phyloP scores from a whole-genome alignment of 163 green algal species.

The Smithsoniella earleae region DNA sequence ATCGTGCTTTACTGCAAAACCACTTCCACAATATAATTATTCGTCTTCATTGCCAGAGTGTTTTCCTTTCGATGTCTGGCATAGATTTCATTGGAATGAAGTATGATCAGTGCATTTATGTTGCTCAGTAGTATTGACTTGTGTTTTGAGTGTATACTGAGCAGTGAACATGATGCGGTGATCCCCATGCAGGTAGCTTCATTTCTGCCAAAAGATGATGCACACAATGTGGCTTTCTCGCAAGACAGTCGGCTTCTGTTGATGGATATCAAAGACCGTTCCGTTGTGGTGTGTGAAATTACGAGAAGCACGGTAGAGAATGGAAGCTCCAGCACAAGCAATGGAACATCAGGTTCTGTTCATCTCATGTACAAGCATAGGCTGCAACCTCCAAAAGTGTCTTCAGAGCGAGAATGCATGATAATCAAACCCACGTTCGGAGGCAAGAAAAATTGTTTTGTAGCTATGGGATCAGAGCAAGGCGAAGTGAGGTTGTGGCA shows the following conservation, averaged over 20 bases:
- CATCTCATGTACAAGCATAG: background rate
- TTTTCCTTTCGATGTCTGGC: background rate
- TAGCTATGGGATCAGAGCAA: background rate
- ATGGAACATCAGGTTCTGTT: background rate
- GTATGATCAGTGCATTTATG: no score
- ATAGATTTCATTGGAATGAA: no score
- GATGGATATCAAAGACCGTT: slow-evolving; percentile 47
- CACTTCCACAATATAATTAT: background rate
- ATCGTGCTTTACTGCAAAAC: no score
- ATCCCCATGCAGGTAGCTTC: slow-evolving; percentile 6
- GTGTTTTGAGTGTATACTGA: no score
- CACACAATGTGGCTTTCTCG: slow-evolving; percentile 66
- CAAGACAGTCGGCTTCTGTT: slow-evolving; percentile 61
- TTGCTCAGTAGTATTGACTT: no score
- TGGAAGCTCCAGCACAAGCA: background rate
- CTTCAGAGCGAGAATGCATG: background rate
- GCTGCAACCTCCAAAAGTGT: background rate
- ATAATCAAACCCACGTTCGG: background rate
- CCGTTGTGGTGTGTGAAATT: slow-evolving; percentile 19
- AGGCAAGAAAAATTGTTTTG: background rate
- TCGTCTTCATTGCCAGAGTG: background rate
- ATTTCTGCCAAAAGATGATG: background rate
- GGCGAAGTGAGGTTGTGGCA: slow-evolving; percentile 64
- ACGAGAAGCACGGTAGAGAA: background rate
- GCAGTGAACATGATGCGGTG: no score